Conservation (phyloP, 768 basidiomycete genomes). For the Boletus barrowsii region DNA sequence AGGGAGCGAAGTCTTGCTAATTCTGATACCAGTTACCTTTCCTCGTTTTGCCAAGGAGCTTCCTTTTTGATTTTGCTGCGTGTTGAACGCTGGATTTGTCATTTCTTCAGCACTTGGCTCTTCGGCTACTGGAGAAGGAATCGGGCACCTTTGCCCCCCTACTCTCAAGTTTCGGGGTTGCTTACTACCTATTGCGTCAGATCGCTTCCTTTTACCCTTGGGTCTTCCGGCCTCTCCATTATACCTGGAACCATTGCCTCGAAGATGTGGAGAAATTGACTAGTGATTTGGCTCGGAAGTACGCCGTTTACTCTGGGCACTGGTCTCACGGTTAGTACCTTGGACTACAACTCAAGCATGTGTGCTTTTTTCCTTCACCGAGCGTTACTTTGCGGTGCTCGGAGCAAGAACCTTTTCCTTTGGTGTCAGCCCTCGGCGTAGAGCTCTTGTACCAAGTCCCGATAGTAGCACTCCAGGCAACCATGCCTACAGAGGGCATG, state of each 20-base stretch:
- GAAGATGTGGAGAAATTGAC: constrained; percentile 53
- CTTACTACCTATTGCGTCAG: constrained; percentile 32
- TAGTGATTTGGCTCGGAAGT: constrained; percentile 63
- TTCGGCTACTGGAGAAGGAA: constrained; percentile 68
- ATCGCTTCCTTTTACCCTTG: constrained; percentile 72
- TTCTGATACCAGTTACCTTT: constrained; percentile 47
- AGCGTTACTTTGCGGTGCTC: background rate
- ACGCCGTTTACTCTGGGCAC: constrained; percentile 58
- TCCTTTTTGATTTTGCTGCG: background rate
- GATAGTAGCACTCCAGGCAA: constrained; percentile 75
- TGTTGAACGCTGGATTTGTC: background rate
- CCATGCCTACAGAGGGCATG: constrained; percentile 85
- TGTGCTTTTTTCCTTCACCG: constrained; percentile 21
- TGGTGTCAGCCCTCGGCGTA: constrained; percentile 62
- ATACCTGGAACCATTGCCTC: constrained; percentile 57
- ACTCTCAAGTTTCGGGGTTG: background rate
- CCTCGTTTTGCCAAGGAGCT: constrained; percentile 63
- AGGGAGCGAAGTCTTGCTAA: background rate
- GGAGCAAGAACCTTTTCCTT: constrained; percentile 60
- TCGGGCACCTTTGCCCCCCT: constrained; percentile 53
- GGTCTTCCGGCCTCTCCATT: constrained; percentile 49
- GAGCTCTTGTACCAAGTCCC: constrained; percentile 67
- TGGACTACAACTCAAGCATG: constrained; percentile 56
- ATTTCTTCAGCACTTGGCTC: constrained; percentile 50
- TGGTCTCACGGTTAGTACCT: constrained; percentile 70